These are phyloP conservation scores for Entoloma clypeatum DNA, from an alignment of 1,284 basidiomycete genomes.

Conservation along the genomic window DNA sequence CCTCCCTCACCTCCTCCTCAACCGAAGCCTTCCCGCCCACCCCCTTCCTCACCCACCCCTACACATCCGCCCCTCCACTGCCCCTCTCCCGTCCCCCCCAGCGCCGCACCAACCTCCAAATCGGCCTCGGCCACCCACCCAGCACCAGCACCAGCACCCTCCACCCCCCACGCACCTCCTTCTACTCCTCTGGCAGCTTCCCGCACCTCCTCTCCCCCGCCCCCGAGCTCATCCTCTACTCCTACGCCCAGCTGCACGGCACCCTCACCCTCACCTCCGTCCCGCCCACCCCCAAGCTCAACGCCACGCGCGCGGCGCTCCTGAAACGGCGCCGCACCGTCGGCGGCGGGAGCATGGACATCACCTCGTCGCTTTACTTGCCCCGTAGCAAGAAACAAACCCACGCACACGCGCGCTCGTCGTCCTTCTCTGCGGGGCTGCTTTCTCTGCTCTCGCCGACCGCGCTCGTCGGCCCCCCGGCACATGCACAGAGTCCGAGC, in stretches of 20 bases:
- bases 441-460: constrained; percentile 52
- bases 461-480: no score
- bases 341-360: constrained; percentile 78
- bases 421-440: constrained; percentile 54
- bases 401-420: constrained; percentile 44
- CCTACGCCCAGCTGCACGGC: constrained; percentile 82
- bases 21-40: constrained; percentile 21
- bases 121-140: constrained; percentile 43
- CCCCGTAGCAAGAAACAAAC: constrained; percentile 29
- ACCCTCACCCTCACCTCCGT: constrained; percentile 36
- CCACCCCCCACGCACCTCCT: constrained; percentile 11
- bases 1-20: constrained; percentile 32
- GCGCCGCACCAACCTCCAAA: constrained; percentile 32
- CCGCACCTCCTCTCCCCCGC: constrained; percentile 43
- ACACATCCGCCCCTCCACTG: constrained; percentile 32
- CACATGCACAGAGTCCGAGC: no score
- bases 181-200: constrained; percentile 18
- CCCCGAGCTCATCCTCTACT: constrained; percentile 77
- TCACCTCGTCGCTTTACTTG: constrained; percentile 44
- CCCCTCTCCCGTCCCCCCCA: constrained; percentile 25
- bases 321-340: constrained; percentile 48
- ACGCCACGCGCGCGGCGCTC: constrained; percentile 46
- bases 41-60: constrained; percentile 14
- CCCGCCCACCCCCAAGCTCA: constrained; percentile 32
- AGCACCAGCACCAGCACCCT: constrained; percentile 16